A percentile compares a stretch with the other conserved stretches of the same genome.
Evolutionary conservation across 2,329 filamentous ascomycete genomes (phyloP).

Genomic region (Clathrospora elynae): DNA sequence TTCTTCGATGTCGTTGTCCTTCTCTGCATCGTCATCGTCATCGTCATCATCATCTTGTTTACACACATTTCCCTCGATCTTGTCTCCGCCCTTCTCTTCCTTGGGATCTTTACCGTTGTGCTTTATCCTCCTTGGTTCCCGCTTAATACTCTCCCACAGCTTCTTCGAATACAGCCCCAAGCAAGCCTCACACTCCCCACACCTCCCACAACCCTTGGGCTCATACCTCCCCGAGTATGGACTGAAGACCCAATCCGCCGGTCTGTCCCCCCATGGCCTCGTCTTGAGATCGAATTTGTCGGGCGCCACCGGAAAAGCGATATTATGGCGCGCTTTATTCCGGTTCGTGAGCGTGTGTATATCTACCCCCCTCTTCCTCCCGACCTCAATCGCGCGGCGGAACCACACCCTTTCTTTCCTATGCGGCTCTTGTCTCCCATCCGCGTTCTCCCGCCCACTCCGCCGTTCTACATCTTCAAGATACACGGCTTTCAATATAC

Average conservation of each 20-base stretch:
- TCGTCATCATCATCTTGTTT: too few species aligned
- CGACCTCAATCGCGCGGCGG: constrained; percentile 8
- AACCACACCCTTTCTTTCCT: constrained; percentile 9
- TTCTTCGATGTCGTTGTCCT: too few species aligned
- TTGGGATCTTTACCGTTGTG: too few species aligned
- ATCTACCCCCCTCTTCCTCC: constrained; percentile 9
- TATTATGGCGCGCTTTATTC: background rate
- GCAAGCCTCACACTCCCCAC: constrained; percentile 13
- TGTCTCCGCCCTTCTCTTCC: too few species aligned
- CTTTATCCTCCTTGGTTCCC: too few species aligned
- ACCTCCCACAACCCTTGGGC: constrained; percentile 14
- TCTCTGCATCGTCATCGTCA: too few species aligned
- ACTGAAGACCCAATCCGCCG: constrained; percentile 17
- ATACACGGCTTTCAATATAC: too few species aligned
- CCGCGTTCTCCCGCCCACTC: too few species aligned
- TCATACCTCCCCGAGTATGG: constrained; percentile 11
- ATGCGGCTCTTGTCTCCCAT: background rate
- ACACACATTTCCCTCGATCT: too few species aligned
- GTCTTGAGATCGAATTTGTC: constrained; percentile 9
- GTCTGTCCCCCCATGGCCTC: constrained; percentile 11
- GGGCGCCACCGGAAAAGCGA: constrained; percentile 12
- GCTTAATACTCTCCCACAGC: constrained; percentile 16
- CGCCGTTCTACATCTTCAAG: too few species aligned
- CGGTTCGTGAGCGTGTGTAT: constrained; percentile 17
- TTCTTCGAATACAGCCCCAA: constrained; percentile 8